phyloP scores from a whole-genome alignment of 2,329 filamentous ascomycete genomes.

The Reticulascus tulasneorum region DNA sequence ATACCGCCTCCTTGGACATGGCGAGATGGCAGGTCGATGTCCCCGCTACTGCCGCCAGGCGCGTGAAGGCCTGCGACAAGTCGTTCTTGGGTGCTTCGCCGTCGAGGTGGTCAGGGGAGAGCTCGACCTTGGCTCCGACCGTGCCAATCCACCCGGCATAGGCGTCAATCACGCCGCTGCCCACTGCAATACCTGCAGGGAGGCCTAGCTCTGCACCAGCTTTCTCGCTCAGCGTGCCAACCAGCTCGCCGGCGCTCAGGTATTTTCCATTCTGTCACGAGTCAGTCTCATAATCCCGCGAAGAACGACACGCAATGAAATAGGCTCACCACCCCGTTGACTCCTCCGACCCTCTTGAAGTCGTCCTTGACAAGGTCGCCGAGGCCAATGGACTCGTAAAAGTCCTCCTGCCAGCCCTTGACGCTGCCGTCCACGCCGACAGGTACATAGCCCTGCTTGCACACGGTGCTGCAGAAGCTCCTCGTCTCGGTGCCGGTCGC shows the following conservation, averaged over 20 bases:
- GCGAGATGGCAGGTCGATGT: conserved; percentile 97
- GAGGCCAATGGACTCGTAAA: conserved; percentile 83
- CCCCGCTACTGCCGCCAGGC: conserved; percentile 88
- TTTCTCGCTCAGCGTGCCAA: conserved; percentile 78
- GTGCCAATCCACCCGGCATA: conserved; percentile 99
- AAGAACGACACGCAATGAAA: conserved; percentile 30
- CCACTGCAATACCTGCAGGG: conserved; percentile 82
- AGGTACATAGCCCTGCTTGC: conserved; percentile 94
- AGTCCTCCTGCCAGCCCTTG: conserved; percentile 98
- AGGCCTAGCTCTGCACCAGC: conserved; percentile 82
- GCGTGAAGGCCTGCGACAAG: conserved; percentile 86
- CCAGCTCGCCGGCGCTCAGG: conserved; percentile 85
- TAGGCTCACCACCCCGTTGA: conserved; percentile 84
- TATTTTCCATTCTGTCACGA: conserved; percentile 77
- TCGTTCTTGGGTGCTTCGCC: conserved; percentile 71
- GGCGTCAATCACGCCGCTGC: conserved; percentile 94
- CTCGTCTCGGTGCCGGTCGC: conserved; percentile 88
- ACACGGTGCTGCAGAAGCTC: conserved; percentile 93
- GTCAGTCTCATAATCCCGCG: conserved; percentile 12
- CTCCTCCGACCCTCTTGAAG: conserved; percentile 90
- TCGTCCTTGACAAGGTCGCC: conserved; percentile 77
- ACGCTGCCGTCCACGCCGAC: conserved; percentile 96
- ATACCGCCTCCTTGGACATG: conserved; percentile 90
- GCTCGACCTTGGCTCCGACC: conserved; percentile 86
- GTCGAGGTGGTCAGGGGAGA: conserved; percentile 57